Conservation (phyloP, 2,329 filamentous ascomycete genomes). For the Raffaelea deltoideospora region DNA sequence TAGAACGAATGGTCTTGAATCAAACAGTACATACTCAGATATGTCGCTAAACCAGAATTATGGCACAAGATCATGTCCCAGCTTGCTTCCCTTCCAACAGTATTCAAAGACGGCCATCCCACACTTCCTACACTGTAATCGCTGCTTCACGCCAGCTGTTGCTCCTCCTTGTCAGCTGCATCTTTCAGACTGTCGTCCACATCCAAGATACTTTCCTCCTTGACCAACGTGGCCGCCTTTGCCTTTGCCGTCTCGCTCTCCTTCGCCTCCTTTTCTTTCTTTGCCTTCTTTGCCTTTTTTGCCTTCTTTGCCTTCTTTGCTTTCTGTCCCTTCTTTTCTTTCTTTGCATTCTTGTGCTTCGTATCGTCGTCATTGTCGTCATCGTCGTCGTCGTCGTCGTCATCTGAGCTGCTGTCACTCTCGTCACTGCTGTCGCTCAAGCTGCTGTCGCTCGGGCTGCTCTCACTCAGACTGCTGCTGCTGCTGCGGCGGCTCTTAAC, state of each 20-base stretch:
- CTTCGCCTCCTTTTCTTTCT: constrained; percentile 5
- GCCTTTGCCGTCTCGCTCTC: constrained; percentile 3
- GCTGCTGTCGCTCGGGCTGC: constrained; percentile 19
- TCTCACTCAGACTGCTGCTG: neutral
- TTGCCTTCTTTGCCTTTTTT: constrained; percentile 2
- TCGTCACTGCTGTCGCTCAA: constrained; percentile 4
- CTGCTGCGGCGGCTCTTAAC: neutral
- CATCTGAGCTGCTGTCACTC: constrained; percentile 3
- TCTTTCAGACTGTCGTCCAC: constrained; percentile 19
- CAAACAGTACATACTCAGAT: too few species aligned
- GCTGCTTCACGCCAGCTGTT: neutral
- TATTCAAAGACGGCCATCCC: neutral
- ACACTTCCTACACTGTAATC: too few species aligned
- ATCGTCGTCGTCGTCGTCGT: constrained; percentile 2
- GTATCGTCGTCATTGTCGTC: constrained; percentile 6
- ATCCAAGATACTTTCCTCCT: constrained; percentile 13
- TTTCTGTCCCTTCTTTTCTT: constrained; percentile 2
- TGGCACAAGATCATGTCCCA: too few species aligned
- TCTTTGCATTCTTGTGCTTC: constrained; percentile 2
- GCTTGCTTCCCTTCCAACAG: too few species aligned
- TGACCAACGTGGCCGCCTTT: neutral
- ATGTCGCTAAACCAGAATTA: too few species aligned
- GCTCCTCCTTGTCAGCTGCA: constrained; percentile 8
- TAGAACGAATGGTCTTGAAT: too few species aligned
- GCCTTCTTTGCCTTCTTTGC: neutral